Base-by-base conservation (phyloP, 306 rosid genomes). In the Potentilla sterilis region DNA sequence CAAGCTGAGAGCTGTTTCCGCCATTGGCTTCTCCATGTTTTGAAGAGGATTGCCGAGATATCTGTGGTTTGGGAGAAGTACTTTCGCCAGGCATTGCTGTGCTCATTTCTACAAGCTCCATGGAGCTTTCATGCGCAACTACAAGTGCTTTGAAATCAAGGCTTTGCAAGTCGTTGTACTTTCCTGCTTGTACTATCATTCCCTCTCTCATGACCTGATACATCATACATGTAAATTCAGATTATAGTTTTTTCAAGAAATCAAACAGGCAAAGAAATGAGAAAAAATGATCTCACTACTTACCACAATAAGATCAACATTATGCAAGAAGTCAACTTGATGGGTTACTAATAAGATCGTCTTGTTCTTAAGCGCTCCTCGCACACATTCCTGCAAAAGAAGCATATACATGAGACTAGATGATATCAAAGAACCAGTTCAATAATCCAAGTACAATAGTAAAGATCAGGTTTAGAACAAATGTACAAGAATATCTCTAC, bases 271-370 rank as follows among this genome's bases (percentile, higher is more conserved):
- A 46, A 22, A 57, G 72, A 15, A 24, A 3, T 34, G 7, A 21
- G 19, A 63, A 61, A 38, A 13, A 41, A 55, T 24, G 74, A 37
- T 73, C 43, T 28, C 54, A 78, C 48, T 22, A 54, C 90, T 54
- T 87, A 90, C 99, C 77, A 88, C 6, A 70, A 95, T 95, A 70
- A 84, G 91, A 81, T 95, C 96, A 72, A 89, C 93, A 82, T 95
- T 95, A 38, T 92, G 97, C 79, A 95, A 81, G 87, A 95, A 95
- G 79, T 95, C 99, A n/a, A 95, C 97, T 92, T 95, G 99, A 75
- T 95, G 99, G 38, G 99, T 95, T 9, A 95, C 99, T 22, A 95
- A 92, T 80, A 92, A 65, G 75, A 95, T 6, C 7, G 97, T 95
- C 90, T 90, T 95, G 77, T 86, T 87, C 80, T 84, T 95, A 59